Evolutionary conservation across 371 early-diverging fungal genomes (phyloP).

Genomic region (Lichtheimia ornata): DNA sequence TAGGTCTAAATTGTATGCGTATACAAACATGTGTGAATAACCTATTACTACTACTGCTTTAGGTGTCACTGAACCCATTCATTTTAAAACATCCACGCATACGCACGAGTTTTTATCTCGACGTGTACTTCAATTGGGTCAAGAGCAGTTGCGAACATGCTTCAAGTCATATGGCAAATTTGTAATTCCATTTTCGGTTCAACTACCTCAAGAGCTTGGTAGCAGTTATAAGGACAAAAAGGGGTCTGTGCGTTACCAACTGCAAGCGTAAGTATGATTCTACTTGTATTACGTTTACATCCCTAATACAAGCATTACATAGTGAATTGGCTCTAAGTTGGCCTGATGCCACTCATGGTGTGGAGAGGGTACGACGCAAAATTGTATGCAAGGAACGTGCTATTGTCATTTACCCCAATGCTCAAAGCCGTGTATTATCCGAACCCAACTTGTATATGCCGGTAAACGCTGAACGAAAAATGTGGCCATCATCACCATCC

Average conservation of each 20-base stretch:
- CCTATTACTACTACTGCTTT: background rate
- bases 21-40: background rate
- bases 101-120: conserved; percentile 15
- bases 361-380: background rate
- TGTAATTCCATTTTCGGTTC: conserved; percentile 17
- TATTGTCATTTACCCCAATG: conserved; percentile 17
- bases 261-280: conserved; percentile 22
- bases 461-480: conserved; percentile 8
- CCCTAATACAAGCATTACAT: background rate
- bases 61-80: background rate
- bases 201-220: conserved; percentile 20
- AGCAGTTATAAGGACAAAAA: conserved; percentile 30
- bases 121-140: conserved; percentile 8
- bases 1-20: conserved; percentile 1
- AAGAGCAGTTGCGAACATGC: conserved; percentile 4
- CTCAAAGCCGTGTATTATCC: conserved; percentile 10
- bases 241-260: conserved; percentile 26
- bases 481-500: conserved; percentile 1
- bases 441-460: conserved; percentile 16
- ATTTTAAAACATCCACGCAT: conserved; percentile 13
- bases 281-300: background rate
- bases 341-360: background rate
- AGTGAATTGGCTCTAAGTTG: background rate
- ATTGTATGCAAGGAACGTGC: background rate
- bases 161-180: conserved; percentile 3